These are phyloP conservation scores for Pichia sp. DNA, from an alignment of 1,139 yeast genomes.

Conservation along the genomic window DNA sequence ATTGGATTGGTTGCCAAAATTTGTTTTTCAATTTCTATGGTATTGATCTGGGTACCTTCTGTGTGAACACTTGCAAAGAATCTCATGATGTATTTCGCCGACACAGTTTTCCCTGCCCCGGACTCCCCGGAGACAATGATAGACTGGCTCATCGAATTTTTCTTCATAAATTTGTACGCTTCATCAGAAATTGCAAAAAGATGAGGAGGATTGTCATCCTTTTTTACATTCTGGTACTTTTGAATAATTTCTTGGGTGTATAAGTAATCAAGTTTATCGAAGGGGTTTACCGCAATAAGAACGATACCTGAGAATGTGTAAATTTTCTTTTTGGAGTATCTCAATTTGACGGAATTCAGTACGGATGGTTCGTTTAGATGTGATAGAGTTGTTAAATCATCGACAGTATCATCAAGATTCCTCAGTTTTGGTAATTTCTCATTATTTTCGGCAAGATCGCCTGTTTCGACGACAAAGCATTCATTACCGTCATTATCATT, in stretches of 20 bases:
- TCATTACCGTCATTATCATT: conserved; percentile 53
- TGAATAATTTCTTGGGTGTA: conserved; percentile 88
- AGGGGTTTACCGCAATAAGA: conserved; percentile 93
- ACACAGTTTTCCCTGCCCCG: conserved; percentile 97
- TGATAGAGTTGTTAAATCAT: conserved; percentile 87
- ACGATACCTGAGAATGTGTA: conserved; percentile 97
- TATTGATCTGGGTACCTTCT: conserved; percentile 44
- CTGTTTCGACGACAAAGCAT: conserved; percentile 52
- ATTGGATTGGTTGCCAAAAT: conserved; percentile 96
- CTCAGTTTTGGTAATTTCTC: conserved; percentile 70
- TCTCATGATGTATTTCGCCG: conserved; percentile 96
- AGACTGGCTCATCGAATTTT: conserved; percentile 80
- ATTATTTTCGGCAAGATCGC: conserved; percentile 41
- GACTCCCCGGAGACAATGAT: conserved; percentile 97
- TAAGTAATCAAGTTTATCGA: conserved; percentile 81
- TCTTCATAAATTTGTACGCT: conserved; percentile 88
- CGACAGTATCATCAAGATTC: conserved; percentile 94
- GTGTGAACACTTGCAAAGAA: conserved; percentile 89
- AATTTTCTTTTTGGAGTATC: conserved; percentile 82
- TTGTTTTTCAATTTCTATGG: conserved; percentile 88
- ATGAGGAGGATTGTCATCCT: conserved; percentile 95
- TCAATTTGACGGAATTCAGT: conserved; percentile 82
- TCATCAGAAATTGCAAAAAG: conserved; percentile 97
- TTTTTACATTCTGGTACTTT: conserved; percentile 85
- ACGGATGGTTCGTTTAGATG: conserved; percentile 96